Percentiles rank a stretch among this genome's conserved stretches.
Conservation (phyloP, 2,329 filamentous ascomycete genomes). For the Sporothrix phasma region DNA sequence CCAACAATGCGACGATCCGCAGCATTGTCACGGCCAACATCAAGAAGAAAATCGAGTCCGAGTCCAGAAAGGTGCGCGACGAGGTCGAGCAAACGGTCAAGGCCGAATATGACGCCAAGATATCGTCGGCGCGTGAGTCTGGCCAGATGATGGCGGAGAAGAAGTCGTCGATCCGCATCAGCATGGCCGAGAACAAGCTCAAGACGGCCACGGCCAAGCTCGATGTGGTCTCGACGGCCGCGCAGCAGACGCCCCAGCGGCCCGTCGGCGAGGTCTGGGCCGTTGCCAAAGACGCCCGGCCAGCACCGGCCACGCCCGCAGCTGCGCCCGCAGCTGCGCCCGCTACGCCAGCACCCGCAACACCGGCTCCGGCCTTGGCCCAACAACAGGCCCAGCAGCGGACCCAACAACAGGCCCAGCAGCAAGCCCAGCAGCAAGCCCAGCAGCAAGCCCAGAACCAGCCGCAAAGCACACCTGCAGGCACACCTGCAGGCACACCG, state of each 20-base stretch:
- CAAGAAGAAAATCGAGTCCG: slow-evolving; percentile 57
- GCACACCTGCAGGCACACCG: too few relatives aligned
- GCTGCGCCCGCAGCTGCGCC: neutral
- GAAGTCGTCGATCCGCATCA: slow-evolving; percentile 63
- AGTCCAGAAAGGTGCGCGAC: slow-evolving; percentile 50
- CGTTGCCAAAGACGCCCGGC: slow-evolving; percentile 59
- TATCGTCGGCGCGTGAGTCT: slow-evolving; percentile 46
- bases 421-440: neutral
- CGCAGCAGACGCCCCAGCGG: slow-evolving; percentile 72
- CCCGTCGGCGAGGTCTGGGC: slow-evolving; percentile 83
- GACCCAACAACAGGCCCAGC: neutral
- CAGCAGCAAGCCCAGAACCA: neutral
- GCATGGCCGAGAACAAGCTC: slow-evolving; percentile 65
- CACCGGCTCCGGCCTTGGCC: slow-evolving; percentile 10
- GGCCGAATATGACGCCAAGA: slow-evolving; percentile 43
- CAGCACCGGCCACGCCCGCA: slow-evolving; percentile 25
- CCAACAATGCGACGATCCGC: slow-evolving; percentile 47
- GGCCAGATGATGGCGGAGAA: slow-evolving; percentile 65
- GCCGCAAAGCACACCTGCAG: too few relatives aligned
- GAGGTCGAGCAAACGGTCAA: slow-evolving; percentile 40
- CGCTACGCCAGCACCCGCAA: slow-evolving; percentile 9
- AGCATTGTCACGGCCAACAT: slow-evolving; percentile 52
- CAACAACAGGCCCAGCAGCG: neutral
- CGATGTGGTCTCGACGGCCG: slow-evolving; percentile 69
- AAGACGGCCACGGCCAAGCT: slow-evolving; percentile 60